Evolutionary conservation across 2,329 filamentous ascomycete species (phyloP).

Genomic region (Arthrobotrys megalospora): DNA sequence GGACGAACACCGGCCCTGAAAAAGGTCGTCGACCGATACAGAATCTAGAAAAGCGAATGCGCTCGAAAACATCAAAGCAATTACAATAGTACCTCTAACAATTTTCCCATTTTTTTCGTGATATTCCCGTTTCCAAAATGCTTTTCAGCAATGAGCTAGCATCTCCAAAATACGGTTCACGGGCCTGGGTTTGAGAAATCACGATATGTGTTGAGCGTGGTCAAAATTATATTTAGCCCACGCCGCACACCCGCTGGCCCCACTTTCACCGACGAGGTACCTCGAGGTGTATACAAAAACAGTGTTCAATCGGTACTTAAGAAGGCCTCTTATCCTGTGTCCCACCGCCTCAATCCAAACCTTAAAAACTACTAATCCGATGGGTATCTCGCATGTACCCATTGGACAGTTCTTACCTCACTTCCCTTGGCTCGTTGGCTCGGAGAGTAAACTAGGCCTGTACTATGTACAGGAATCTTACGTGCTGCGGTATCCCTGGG

Average conservation of each 20-base stretch:
- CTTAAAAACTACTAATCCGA: constrained; percentile 18
- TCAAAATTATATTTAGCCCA: constrained; percentile 33
- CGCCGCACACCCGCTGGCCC: constrained; percentile 8
- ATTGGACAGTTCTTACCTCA: constrained; percentile 2
- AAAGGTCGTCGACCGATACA: not conserved
- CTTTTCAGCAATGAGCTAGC: no score
- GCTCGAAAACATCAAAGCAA: no score
- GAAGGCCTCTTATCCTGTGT: not conserved
- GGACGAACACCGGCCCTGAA: not conserved
- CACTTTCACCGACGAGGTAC: constrained; percentile 9
- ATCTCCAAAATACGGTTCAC: not conserved
- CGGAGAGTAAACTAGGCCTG: not conserved
- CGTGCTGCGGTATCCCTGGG: constrained; percentile 7
- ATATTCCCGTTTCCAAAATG: no score
- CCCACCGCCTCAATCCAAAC: constrained; percentile 18
- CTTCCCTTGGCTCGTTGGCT: constrained; percentile 1
- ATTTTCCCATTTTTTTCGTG: no score
- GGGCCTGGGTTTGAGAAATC: not conserved
- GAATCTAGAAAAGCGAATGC: no score
- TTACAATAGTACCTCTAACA: no score
- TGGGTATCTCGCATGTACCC: not conserved
- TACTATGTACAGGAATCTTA: constrained; percentile 9
- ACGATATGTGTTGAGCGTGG: constrained; percentile 18
- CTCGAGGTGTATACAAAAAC: no score
- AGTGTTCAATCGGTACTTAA: not conserved